Conservation (phyloP, 495 filamentous ascomycete genomes). For the Podospora fimiseda region DNA sequence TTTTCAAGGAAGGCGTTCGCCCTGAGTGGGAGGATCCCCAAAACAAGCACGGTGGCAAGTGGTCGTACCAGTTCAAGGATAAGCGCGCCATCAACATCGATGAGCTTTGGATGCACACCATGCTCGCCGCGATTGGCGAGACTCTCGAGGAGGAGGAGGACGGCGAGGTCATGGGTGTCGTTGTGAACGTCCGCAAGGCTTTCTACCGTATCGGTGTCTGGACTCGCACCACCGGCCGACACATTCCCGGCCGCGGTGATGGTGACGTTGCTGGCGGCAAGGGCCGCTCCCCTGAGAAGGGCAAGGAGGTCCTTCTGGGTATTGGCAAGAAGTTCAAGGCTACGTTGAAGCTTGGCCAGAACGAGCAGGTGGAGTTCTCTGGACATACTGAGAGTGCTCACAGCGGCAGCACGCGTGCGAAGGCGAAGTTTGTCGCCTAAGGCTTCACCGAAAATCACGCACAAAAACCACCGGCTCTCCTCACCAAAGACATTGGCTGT, state of each 20-base stretch:
- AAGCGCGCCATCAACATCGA: slow-evolving; percentile 87
- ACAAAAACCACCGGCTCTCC: background rate
- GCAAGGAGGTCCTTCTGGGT: slow-evolving; percentile 69
- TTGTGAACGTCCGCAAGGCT: slow-evolving; percentile 96
- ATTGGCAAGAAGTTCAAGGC: slow-evolving; percentile 91
- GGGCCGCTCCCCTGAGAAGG: slow-evolving; percentile 67
- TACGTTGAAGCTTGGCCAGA: slow-evolving; percentile 65
- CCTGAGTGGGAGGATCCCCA: slow-evolving; percentile 97
- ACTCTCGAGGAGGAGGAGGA: slow-evolving; percentile 92
- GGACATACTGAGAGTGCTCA: slow-evolving; percentile 93
- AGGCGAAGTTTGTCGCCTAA: slow-evolving; percentile 86
- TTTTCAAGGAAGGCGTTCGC: slow-evolving; percentile 95
- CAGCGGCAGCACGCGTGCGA: slow-evolving; percentile 86
- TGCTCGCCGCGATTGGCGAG: slow-evolving; percentile 95
- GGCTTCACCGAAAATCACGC: background rate
- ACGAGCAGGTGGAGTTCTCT: slow-evolving; percentile 84
- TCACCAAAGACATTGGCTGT: background rate
- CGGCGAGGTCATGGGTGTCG: slow-evolving; percentile 97
- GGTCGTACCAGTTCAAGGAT: slow-evolving; percentile 95
- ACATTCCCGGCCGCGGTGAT: slow-evolving; percentile 65
- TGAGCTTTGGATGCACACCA: slow-evolving; percentile 92
- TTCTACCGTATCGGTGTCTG: slow-evolving; percentile 94
- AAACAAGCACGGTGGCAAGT: slow-evolving; percentile 99
- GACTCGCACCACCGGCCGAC: slow-evolving; percentile 86
- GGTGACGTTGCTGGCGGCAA: slow-evolving; percentile 61